A percentile compares a stretch with the other conserved stretches of the same genome.
Conservation (phyloP, 352 stramenopile species). For the Globisporangium rhizosaccharum region DNA sequence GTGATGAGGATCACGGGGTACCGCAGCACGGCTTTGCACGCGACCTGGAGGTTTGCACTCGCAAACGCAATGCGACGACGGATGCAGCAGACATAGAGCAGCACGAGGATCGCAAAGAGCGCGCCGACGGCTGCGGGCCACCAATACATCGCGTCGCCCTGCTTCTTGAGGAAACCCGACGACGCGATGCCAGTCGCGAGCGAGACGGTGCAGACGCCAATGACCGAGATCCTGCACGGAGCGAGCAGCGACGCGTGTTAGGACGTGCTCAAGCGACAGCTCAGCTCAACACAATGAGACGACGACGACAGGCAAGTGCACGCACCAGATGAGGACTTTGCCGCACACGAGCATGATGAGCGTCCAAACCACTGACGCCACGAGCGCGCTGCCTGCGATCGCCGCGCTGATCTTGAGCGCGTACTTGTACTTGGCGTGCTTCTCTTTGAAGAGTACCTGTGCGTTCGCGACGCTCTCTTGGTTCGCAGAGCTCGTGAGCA, state of each 20-base stretch:
- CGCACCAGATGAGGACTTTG: too few species aligned
- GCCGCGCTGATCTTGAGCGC: too few species aligned
- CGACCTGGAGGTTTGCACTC: constrained; percentile 75
- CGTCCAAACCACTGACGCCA: too few species aligned
- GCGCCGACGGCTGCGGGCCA: constrained; percentile 38
- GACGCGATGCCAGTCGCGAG: constrained; percentile 29
- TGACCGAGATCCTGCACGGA: constrained; percentile 23
- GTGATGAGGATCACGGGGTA: constrained; percentile 69
- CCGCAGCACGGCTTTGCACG: constrained; percentile 62
- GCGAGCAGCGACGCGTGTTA: too few species aligned
- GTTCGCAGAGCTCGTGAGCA: too few species aligned
- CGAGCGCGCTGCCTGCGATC: too few species aligned
- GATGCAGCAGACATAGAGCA: constrained; percentile 58
- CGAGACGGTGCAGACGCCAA: constrained; percentile 34
- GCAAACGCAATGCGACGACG: constrained; percentile 64
- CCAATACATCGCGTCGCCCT: constrained; percentile 37
- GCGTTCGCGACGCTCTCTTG: too few species aligned
- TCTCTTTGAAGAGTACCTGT: constrained; percentile 37
- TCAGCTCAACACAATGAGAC: too few species aligned
- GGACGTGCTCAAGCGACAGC: too few species aligned
- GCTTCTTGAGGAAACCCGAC: constrained; percentile 34
- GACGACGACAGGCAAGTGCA: too few species aligned
- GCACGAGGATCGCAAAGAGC: constrained; percentile 36
- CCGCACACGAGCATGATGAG: too few species aligned
- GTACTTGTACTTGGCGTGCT: constrained; percentile 54